Conservation (phyloP, 805 yeast species). For the Metschnikowia picachoensis region DNA sequence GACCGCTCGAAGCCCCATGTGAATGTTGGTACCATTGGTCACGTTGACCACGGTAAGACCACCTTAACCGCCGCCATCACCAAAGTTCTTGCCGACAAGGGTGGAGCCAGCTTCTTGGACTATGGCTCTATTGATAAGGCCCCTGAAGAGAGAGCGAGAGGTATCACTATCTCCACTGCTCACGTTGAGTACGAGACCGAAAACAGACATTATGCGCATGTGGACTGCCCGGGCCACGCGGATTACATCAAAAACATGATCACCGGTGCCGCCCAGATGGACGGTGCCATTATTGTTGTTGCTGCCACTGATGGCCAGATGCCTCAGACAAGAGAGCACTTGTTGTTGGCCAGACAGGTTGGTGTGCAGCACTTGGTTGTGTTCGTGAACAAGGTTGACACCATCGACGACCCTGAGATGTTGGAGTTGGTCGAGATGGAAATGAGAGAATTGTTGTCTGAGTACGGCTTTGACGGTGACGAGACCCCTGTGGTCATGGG, state of each 20-base stretch:
- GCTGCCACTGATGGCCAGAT: constrained; percentile 99
- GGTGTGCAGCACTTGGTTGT: constrained; percentile 98
- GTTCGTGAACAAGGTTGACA: constrained; percentile 96
- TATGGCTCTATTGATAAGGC: constrained; percentile 93
- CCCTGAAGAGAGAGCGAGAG: constrained; percentile 99
- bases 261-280: constrained; percentile 99
- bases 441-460: constrained; percentile 91
- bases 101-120: constrained; percentile 93
- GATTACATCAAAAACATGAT: constrained; percentile 99
- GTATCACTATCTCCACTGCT: constrained; percentile 97
- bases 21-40: constrained; percentile 97
- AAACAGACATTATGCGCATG: constrained; percentile 95
- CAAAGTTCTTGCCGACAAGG: constrained; percentile 80
- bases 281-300: constrained; percentile 98
- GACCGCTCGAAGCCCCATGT: constrained; percentile 96
- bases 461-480: constrained; percentile 97
- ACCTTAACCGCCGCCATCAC: constrained; percentile 98
- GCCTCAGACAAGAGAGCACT: constrained; percentile 99
- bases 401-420: constrained; percentile 98
- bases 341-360: constrained; percentile 97
- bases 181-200: constrained; percentile 96
- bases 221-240: constrained; percentile 98
- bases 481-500: constrained; percentile 98
- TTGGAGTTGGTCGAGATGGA: constrained; percentile 99
- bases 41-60: constrained; percentile 98